Evolutionary conservation across 2,329 filamentous ascomycete genomes (phyloP), one percentile per base, ranked within the genome.

Genomic region (Hypoxylon sp.): DNA sequence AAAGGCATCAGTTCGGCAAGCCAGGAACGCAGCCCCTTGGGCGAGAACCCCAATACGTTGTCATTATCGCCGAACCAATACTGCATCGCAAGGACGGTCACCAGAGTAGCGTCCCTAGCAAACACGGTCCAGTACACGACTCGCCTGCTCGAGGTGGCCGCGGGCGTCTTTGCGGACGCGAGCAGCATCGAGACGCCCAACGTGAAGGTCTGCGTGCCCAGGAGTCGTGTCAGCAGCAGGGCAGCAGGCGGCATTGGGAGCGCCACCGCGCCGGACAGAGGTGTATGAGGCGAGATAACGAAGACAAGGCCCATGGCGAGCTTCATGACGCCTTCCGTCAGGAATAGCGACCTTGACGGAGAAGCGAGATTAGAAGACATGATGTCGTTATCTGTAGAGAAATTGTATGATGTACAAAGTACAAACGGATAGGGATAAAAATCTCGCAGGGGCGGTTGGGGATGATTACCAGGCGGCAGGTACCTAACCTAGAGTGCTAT

Each of bases 61-160:
- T 23, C 24, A n/a, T 62, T 64, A 5, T 62, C 55, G 11, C 62
- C 62, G 20, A 55, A 29, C 50, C 46, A 62, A 4, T 59, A 48
- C 33, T 64, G 62, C 13, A 47, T 17, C 26, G 47, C 49, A 2
- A 62, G 59, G n/a, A 60, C 47, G 1, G 59, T 48, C 17, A 51
- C 42, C 23, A 64, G 35, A 8, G 59, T 62, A 10, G 53, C 59
- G 24, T 64, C 62, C 29, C 62, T 56, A 17, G 53, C 59, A 21
- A 64, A 64, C n/a, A 64, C 35, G 8, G 62, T 62, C 62, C 62
- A 64, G 35, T 62, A 62, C 9, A 64, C 59, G 26, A 64, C 20
- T 3, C 62, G 45, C 23, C 62, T 49, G 17, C 59, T 62, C 41
- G 52, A 33, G 2, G 31, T 46, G 5, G 62, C 62, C n/a, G 41